Evolutionary conservation across 345 rosid genomes (phyloP).

Genomic region (Chamaenerion angustifolium): DNA sequence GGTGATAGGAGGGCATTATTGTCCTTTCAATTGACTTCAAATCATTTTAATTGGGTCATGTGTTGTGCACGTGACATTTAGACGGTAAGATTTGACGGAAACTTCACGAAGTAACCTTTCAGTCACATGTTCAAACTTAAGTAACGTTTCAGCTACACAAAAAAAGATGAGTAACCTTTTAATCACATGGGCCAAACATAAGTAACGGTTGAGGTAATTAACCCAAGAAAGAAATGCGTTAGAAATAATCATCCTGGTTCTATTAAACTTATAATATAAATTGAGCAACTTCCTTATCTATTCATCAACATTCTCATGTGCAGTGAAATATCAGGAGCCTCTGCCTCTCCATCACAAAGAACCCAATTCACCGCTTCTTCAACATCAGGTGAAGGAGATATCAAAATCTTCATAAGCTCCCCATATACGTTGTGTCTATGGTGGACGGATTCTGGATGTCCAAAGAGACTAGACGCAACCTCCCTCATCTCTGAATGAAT

Average conservation of each 20-base stretch:
- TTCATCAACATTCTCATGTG: constrained; percentile 89
- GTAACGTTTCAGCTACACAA: too few relatives aligned
- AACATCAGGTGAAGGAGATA: constrained; percentile 72
- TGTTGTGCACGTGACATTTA: too few relatives aligned
- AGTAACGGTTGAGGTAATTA: too few relatives aligned
- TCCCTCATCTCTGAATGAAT: constrained; percentile 64
- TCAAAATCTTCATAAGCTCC: too few relatives aligned
- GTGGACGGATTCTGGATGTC: constrained; percentile 37
- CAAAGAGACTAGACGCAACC: constrained; percentile 61
- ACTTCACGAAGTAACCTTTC: too few relatives aligned
- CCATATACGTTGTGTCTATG: constrained; percentile 78
- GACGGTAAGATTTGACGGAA: too few relatives aligned
- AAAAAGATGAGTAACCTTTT: too few relatives aligned
- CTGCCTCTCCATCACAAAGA: constrained; percentile 38
- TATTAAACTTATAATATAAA: neutral
- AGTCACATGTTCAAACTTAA: too few relatives aligned
- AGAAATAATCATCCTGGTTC: neutral
- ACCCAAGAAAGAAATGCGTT: neutral
- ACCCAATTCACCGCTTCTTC: constrained; percentile 71
- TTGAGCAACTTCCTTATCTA: constrained; percentile 23
- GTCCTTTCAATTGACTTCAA: too few relatives aligned
- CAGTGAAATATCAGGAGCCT: constrained; percentile 82
- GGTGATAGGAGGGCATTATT: too few relatives aligned
- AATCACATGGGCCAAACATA: too few relatives aligned
- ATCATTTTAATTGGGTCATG: too few relatives aligned